Conservation (phyloP, 202 grass and related monocot genomes). For the Panicum hallii region DNA sequence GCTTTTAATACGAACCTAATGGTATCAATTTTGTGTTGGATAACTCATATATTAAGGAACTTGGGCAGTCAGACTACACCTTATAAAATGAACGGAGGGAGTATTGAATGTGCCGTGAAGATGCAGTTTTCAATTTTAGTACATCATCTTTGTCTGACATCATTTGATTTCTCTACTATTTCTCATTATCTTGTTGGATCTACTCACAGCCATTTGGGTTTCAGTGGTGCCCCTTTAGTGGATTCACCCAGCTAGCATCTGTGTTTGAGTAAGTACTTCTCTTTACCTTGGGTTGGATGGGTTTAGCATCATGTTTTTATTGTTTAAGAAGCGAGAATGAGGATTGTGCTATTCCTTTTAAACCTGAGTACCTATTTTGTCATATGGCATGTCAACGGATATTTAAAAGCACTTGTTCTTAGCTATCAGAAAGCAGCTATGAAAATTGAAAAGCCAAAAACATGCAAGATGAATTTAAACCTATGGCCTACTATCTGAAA, state of each 20-base stretch:
- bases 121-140: conserved; percentile 39
- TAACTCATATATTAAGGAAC: conserved; percentile 9
- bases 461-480: conserved; percentile 9
- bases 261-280: conserved; percentile 75
- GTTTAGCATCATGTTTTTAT: conserved; percentile 22
- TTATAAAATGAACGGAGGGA: background rate
- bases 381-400: background rate
- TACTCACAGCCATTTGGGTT: conserved; percentile 81
- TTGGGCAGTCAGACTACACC: background rate
- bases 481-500: conserved; percentile 9
- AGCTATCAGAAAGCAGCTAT: conserved; percentile 20
- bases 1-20: background rate
- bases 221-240: conserved; percentile 78
- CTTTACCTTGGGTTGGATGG: conserved; percentile 20
- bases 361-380: conserved; percentile 9
- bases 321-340: conserved; percentile 32
- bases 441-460: conserved; percentile 28
- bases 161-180: conserved; percentile 33
- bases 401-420: background rate
- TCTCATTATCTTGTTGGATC: conserved; percentile 33
- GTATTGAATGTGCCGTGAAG: conserved; percentile 30
- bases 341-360: background rate
- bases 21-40: background rate
- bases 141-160: conserved; percentile 10
- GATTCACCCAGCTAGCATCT: conserved; percentile 78